phyloP scores from a whole-genome alignment of 1,284 basidiomycete genomes.

The Ustilago vetiveriae region DNA sequence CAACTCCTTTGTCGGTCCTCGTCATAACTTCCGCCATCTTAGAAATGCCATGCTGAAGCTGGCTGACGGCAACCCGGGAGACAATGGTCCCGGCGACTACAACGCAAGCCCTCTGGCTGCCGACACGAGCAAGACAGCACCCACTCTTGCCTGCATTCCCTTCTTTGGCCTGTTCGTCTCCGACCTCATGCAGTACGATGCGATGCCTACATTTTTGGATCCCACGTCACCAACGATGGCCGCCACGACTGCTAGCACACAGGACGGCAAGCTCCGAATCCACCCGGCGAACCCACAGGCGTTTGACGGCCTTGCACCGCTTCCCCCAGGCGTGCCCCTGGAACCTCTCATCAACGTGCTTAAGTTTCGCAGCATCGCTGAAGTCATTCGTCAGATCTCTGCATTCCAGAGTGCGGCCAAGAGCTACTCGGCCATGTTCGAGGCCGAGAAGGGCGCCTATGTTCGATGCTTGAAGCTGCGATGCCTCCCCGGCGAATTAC shows the following conservation, averaged over 20 bases:
- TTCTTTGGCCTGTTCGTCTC: conserved; percentile 64
- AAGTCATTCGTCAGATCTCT: conserved; percentile 53
- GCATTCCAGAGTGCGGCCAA: conserved; percentile 55
- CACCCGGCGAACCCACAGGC: conserved; percentile 36
- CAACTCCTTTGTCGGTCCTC: conserved; percentile 75
- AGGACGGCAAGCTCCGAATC: conserved; percentile 15
- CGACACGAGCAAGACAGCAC: neutral
- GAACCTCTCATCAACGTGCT: conserved; percentile 59
- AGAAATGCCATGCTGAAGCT: conserved; percentile 58
- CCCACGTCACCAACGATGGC: conserved; percentile 43
- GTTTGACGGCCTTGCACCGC: conserved; percentile 46
- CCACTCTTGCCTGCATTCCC: conserved; percentile 43
- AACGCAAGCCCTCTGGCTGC: neutral
- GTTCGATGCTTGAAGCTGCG: conserved; percentile 60
- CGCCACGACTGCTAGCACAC: conserved; percentile 10
- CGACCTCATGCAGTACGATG: conserved; percentile 57
- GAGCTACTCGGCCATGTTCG: conserved; percentile 46
- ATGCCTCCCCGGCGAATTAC: conserved; percentile 52
- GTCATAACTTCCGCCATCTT: conserved; percentile 77
- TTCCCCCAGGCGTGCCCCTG: conserved; percentile 39
- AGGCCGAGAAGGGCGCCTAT: conserved; percentile 56
- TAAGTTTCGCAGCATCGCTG: conserved; percentile 55
- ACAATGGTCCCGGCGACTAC: conserved; percentile 5
- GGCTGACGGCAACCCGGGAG: conserved; percentile 21
- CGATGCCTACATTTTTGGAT: conserved; percentile 58